A percentile compares a stretch with the other conserved stretches of the same genome.
Conservation (phyloP, 2,329 filamentous ascomycete genomes). For the Pseudonectria foliicola region DNA sequence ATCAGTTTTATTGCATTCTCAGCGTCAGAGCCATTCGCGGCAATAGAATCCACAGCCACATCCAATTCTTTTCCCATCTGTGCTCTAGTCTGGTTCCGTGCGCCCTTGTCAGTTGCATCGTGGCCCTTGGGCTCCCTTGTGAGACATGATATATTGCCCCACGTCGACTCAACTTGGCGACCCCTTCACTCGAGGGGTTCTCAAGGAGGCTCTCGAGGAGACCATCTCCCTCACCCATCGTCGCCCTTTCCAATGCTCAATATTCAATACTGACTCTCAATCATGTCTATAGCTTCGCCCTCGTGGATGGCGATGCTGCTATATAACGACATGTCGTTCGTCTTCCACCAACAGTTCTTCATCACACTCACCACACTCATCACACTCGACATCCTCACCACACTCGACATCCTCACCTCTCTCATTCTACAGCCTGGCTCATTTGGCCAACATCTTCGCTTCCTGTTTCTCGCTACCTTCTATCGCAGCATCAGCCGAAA, state of each 20-base stretch:
- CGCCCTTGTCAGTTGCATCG: too few species aligned
- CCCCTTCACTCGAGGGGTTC: slow-evolving; percentile 2
- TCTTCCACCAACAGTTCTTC: slow-evolving; percentile 3
- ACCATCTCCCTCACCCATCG: slow-evolving; percentile 10
- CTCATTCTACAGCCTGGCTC: slow-evolving; percentile 7
- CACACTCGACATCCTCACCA: too few species aligned
- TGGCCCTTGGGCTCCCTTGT: slow-evolving; percentile 4
- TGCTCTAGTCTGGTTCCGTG: too few species aligned
- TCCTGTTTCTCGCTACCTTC: not conserved
- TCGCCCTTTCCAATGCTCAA: slow-evolving; percentile 13
- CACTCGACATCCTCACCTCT: slow-evolving; percentile 13
- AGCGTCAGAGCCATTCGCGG: slow-evolving; percentile 1
- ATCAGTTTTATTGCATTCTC: not conserved
- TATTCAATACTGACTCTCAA: slow-evolving; percentile 8
- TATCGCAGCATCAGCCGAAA: not conserved
- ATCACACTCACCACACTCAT: too few species aligned
- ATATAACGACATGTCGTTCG: slow-evolving; percentile 14
- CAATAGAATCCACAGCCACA: slow-evolving; percentile 5
- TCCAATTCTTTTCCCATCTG: not conserved
- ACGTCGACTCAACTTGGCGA: not conserved
- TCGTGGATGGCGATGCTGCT: slow-evolving; percentile 12
- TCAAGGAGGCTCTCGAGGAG: not conserved
- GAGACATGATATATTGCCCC: slow-evolving; percentile 2
- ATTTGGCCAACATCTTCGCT: slow-evolving; percentile 4
- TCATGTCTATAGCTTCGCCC: slow-evolving; percentile 10